Base-by-base conservation (phyloP, 139 green algal species). In the Tetraselmis chui region DNA sequence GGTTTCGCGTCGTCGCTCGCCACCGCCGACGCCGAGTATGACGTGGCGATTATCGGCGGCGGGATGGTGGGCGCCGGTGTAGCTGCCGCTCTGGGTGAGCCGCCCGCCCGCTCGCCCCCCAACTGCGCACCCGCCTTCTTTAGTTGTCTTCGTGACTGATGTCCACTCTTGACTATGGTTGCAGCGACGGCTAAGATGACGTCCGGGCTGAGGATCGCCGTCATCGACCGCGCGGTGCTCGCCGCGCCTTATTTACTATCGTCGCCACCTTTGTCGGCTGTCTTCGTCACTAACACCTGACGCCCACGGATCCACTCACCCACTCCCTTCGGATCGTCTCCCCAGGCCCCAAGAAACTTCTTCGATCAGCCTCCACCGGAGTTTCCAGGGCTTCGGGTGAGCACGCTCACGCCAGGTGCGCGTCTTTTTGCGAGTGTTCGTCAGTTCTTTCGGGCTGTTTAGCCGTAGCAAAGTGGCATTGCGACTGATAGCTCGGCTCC, bases 1-100 rank as follows among this genome's bases (percentile, higher is more conserved):
- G 45, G 45, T 5, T 67, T 67, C 45, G 45, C 45, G 45, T 67
- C 45, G 5, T 5, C 45, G 11, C 18, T 18, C 45, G 45, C 5
- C 45, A 18, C 11, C 32, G 29, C 27, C 28, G 31, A 23, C 5
- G 25, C 28, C 2, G 32, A 77, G 28, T 82, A 32, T 79, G 90
- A 96, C 85, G 89, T 94, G 0, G 88, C 84, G 2, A 90, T 96
- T 45, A 89, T 96, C 0, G 92, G 92, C 1, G 87, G 85, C 1
- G 92, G 92, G 1, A 94, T 96, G 90, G 91, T 95, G 2, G 92
- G 92, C 1, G 86, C 91, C 1, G 90, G 88, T 0, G 75, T 96
- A 1, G 92, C 90, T 22, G 88, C 90, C 11, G 85, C 89, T 18
- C 87, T 96, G 2, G 82, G 92, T 95, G 45, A 5, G 45, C 45